Percentiles rank a stretch among this genome's conserved stretches.
Conservation (phyloP, 1,139 yeast genomes). For the Yamadazyma triangularis region DNA sequence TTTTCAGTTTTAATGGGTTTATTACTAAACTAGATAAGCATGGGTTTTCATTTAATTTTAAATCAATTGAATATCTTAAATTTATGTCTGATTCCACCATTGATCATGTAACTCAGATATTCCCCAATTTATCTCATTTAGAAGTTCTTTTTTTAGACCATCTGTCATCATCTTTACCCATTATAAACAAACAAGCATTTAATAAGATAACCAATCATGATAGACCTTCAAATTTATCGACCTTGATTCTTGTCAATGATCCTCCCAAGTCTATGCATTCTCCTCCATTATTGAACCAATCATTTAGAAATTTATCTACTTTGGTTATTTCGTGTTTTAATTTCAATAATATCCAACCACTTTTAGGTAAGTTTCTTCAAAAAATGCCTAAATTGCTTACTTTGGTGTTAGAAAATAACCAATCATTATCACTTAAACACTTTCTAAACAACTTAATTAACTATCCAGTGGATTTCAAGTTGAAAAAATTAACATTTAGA, state of each 20-base stretch:
- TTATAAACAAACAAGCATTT: conserved; percentile 4
- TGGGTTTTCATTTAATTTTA: conserved; percentile 25
- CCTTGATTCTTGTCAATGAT: conserved; percentile 10
- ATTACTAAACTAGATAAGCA: conserved; percentile 20
- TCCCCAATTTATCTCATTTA: conserved; percentile 22
- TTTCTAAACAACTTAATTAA: conserved; percentile 28
- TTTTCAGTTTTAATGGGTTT: conserved; percentile 22
- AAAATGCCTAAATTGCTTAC: conserved; percentile 15
- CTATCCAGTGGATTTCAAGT: conserved; percentile 23
- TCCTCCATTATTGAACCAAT: conserved; percentile 14
- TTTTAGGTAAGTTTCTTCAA: conserved; percentile 27
- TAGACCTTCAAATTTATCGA: not conserved
- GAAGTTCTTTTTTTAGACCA: conserved; percentile 16
- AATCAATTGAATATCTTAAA: conserved; percentile 17
- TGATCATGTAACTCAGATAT: conserved; percentile 19
- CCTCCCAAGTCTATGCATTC: conserved; percentile 3
- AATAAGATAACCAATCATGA: conserved; percentile 3
- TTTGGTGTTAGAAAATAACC: conserved; percentile 33
- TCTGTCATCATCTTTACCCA: not conserved
- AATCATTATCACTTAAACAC: conserved; percentile 21
- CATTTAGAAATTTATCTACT: conserved; percentile 21
- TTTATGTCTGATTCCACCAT: conserved; percentile 21
- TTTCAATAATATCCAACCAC: conserved; percentile 23
- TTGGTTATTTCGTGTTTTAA: conserved; percentile 29
- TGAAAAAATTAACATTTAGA: conserved; percentile 26